Evolutionary conservation across 768 basidiomycete species (phyloP).

Genomic region (Collybiopsis confluens): DNA sequence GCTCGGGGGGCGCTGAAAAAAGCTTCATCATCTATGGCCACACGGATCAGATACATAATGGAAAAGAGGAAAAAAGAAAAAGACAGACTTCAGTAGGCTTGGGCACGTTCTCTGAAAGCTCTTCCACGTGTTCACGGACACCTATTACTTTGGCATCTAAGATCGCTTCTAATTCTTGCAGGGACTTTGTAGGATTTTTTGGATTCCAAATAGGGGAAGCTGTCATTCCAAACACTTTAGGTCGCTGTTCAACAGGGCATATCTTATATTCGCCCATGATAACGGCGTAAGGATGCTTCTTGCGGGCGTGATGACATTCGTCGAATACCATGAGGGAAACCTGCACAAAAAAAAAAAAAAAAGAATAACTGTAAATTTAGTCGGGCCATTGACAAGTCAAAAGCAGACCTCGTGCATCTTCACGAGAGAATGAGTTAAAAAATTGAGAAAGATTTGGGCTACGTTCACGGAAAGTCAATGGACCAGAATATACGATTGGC

Average conservation of each 20-base stretch:
- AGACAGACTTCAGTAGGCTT: slow-evolving; percentile 59
- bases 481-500: neutral
- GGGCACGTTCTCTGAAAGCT: slow-evolving; percentile 58
- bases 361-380: neutral
- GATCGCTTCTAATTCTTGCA: slow-evolving; percentile 63
- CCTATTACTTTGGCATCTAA: slow-evolving; percentile 72
- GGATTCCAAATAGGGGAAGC: slow-evolving; percentile 87
- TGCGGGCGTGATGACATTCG: slow-evolving; percentile 76
- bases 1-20: slow-evolving; percentile 48
- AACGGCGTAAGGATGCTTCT: slow-evolving; percentile 73
- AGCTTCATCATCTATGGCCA: slow-evolving; percentile 47
- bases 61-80: neutral
- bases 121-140: slow-evolving; percentile 65
- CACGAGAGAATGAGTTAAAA: slow-evolving; percentile 82
- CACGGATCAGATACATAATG: too few relatives aligned
- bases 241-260: slow-evolving; percentile 41
- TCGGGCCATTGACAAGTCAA: too few relatives aligned
- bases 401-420: slow-evolving; percentile 54
- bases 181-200: slow-evolving; percentile 59
- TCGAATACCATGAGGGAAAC: slow-evolving; percentile 74
- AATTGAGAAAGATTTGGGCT: slow-evolving; percentile 82
- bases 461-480: neutral
- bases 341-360: slow-evolving; percentile 4
- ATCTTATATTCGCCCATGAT: slow-evolving; percentile 69
- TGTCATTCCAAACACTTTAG: slow-evolving; percentile 91